Conservation (phyloP, 768 basidiomycete genomes). For the Leucocoprinus birnbaumii region DNA sequence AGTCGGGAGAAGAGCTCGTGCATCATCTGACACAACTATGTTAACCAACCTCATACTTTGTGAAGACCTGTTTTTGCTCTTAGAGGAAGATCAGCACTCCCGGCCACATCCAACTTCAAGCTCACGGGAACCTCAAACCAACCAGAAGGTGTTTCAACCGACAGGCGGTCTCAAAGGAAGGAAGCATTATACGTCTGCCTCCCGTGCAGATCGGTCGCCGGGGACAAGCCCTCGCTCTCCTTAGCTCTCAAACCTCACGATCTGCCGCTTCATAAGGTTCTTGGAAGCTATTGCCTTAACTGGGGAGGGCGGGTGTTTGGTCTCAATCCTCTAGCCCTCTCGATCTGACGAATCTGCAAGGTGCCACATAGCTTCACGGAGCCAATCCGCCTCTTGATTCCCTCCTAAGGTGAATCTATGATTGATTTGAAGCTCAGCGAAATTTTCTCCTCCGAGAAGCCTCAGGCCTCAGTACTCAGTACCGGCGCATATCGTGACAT, state of each 20-base stretch:
- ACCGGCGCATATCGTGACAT: neutral
- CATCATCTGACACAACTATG: too few relatives aligned
- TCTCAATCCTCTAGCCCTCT: neutral
- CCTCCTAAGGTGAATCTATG: neutral
- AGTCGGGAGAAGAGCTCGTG: too few relatives aligned
- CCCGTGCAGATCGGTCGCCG: constrained; percentile 11
- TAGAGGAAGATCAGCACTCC: too few relatives aligned
- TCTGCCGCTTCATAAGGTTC: neutral
- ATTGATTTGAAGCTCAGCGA: neutral
- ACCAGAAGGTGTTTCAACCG: too few relatives aligned
- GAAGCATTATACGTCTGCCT: neutral
- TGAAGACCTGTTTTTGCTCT: too few relatives aligned
- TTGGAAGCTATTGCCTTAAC: constrained; percentile 2
- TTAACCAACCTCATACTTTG: too few relatives aligned
- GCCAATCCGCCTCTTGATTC: neutral
- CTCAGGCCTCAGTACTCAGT: too few relatives aligned
- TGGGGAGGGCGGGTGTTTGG: neutral
- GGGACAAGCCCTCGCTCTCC: neutral
- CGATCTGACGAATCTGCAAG: neutral
- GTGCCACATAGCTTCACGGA: constrained; percentile 5
- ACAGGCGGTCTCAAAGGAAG: too few relatives aligned
- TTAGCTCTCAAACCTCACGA: neutral
- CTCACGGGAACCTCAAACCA: too few relatives aligned
- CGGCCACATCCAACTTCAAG: too few relatives aligned
- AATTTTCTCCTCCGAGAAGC: neutral